These are phyloP conservation scores for Rubia balearica DNA, from an alignment of 305 asterid species.

Conservation along the genomic window DNA sequence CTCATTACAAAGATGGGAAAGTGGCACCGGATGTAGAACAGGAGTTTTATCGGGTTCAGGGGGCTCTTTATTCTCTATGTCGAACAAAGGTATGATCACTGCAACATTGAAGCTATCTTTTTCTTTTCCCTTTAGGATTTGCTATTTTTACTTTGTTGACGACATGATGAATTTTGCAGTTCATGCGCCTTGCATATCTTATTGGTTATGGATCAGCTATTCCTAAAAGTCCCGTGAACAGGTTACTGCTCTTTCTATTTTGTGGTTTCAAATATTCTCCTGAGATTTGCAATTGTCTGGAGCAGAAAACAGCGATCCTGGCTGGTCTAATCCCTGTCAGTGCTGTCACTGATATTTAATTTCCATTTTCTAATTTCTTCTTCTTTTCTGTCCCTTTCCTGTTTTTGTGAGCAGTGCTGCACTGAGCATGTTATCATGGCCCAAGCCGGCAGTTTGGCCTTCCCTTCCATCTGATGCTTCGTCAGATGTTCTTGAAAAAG, in stretches of 20 bases:
- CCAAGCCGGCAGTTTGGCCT: constrained; percentile 97
- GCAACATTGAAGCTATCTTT: background rate
- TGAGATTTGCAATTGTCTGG: background rate
- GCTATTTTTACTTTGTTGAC: constrained; percentile 3
- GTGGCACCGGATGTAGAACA: constrained; percentile 74
- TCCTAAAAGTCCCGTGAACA: constrained; percentile 92
- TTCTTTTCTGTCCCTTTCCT: constrained; percentile 7
- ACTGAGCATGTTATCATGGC: constrained; percentile 98
- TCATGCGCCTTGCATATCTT: constrained; percentile 92
- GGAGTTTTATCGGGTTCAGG: constrained; percentile 87
- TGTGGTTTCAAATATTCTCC: background rate
- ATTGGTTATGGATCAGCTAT: constrained; percentile 87
- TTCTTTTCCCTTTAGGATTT: background rate
- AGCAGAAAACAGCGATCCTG: constrained; percentile 3
- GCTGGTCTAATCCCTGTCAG: background rate
- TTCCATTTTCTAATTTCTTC: constrained; percentile 18
- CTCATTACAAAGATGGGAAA: constrained; percentile 65
- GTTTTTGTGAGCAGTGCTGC: constrained; percentile 60
- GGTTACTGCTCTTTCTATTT: constrained; percentile 36
- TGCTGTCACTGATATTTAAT: constrained; percentile 8
- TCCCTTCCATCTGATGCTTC: constrained; percentile 84
- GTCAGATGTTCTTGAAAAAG: constrained; percentile 81
- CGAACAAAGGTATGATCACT: constrained; percentile 70
- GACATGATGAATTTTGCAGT: constrained; percentile 46
- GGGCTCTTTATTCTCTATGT: constrained; percentile 82